Evolutionary conservation across 768 basidiomycete species (phyloP).

Genomic region (Auriscalpium orientale): DNA sequence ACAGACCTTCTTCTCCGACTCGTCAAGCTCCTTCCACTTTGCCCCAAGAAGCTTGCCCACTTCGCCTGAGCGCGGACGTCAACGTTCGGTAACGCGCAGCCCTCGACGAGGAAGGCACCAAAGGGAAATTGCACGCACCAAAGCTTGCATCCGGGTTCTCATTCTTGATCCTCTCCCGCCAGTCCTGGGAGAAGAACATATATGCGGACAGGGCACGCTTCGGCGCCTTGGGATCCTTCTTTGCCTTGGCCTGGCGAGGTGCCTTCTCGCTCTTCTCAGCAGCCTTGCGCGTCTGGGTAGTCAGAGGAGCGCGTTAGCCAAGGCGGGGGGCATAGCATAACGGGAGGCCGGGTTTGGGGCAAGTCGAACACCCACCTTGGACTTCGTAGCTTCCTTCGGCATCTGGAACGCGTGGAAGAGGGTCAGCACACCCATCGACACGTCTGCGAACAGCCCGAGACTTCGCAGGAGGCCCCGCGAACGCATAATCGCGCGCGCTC

Average conservation of each 20-base stretch:
- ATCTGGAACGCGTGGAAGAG: constrained; percentile 40
- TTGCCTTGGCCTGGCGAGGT: constrained; percentile 37
- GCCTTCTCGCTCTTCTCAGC: constrained; percentile 64
- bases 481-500: neutral
- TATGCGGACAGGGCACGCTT: constrained; percentile 94
- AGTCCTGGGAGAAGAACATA: constrained; percentile 98
- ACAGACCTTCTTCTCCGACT: constrained; percentile 82
- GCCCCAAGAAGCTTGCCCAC: constrained; percentile 92
- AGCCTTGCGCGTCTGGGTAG: constrained; percentile 55
- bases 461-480: neutral
- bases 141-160: constrained; percentile 95
- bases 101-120: constrained; percentile 3
- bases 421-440: constrained; percentile 32
- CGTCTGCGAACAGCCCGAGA: constrained; percentile 18
- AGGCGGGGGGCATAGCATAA: constrained; percentile 1
- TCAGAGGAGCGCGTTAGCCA: constrained; percentile 9
- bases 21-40: constrained; percentile 94
- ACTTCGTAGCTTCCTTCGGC: constrained; percentile 71
- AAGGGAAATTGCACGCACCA: constrained; percentile 38
- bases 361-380: constrained; percentile 45
- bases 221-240: constrained; percentile 80
- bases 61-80: constrained; percentile 48
- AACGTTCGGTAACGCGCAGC: constrained; percentile 8
- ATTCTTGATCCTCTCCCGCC: constrained; percentile 90
- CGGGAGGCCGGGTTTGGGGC: constrained; percentile 10